Evolutionary conservation across 2,329 filamentous ascomycete species (phyloP).

Genomic region (Penicillium decumbens): DNA sequence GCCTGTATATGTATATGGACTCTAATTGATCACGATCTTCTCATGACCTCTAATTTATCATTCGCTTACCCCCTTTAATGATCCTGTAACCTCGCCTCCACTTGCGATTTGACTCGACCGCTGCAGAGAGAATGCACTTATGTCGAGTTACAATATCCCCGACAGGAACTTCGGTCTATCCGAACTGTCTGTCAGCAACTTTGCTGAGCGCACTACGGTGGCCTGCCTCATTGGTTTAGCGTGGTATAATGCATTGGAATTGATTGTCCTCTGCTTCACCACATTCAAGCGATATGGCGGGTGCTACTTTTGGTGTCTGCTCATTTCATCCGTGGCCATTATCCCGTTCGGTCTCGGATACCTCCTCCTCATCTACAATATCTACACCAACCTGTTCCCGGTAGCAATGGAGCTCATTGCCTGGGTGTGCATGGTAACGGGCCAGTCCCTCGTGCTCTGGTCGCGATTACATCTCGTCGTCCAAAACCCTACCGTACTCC

Average conservation of each 20-base stretch:
- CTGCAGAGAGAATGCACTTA: slow-evolving; percentile 19
- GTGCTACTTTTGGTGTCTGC: slow-evolving; percentile 48
- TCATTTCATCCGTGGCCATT: slow-evolving; percentile 42
- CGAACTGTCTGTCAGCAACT: slow-evolving; percentile 7
- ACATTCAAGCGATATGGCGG: slow-evolving; percentile 46
- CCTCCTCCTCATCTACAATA: slow-evolving; percentile 43
- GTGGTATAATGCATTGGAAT: slow-evolving; percentile 48
- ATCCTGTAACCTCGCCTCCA: neutral
- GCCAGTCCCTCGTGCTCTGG: slow-evolving; percentile 48
- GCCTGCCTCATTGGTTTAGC: slow-evolving; percentile 39
- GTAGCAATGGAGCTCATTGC: slow-evolving; percentile 41
- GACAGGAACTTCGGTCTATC: slow-evolving; percentile 13
- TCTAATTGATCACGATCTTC: neutral
- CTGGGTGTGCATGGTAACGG: slow-evolving; percentile 47
- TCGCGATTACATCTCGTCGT: slow-evolving; percentile 47
- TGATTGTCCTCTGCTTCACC: slow-evolving; percentile 45
- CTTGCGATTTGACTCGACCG: neutral
- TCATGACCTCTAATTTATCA: neutral
- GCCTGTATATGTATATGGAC: slow-evolving; percentile 1
- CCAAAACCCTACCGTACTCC: slow-evolving; percentile 33
- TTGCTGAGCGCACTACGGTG: slow-evolving; percentile 14
- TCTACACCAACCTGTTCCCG: slow-evolving; percentile 33
- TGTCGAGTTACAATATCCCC: slow-evolving; percentile 14
- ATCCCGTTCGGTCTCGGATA: slow-evolving; percentile 46
- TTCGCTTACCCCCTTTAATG: neutral